Evolutionary conservation across 768 basidiomycete species (phyloP).

Genomic region (Boletus eberwhitei): DNA sequence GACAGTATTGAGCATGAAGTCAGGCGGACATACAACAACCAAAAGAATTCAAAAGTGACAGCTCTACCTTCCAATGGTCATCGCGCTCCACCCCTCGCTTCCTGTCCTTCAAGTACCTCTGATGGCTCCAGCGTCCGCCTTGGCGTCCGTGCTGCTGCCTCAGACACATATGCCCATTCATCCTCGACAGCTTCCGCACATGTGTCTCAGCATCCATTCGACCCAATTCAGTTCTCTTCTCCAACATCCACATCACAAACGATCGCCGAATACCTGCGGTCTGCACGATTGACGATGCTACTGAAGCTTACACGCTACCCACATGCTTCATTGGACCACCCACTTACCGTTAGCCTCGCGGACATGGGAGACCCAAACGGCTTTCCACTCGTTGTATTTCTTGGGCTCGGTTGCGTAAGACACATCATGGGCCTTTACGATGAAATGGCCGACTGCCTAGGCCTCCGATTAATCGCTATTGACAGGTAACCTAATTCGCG

Average conservation of each 20-base stretch:
- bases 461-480: constrained; percentile 87
- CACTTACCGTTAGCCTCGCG: constrained; percentile 85
- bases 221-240: constrained; percentile 35
- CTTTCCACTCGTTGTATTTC: constrained; percentile 84
- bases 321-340: constrained; percentile 70
- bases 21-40: constrained; percentile 61
- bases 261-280: constrained; percentile 85
- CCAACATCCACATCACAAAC: constrained; percentile 63
- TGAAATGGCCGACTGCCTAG: constrained; percentile 88
- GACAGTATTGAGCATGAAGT: constrained; percentile 88
- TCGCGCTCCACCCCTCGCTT: constrained; percentile 29
- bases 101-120: constrained; percentile 47
- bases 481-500: constrained; percentile 61
- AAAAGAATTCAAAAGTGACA: constrained; percentile 34
- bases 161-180: constrained; percentile 54
- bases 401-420: constrained; percentile 91
- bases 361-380: constrained; percentile 87
- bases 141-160: constrained; percentile 29
- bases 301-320: constrained; percentile 76
- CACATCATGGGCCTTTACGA: constrained; percentile 95
- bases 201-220: constrained; percentile 26
- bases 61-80: constrained; percentile 43
- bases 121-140: constrained; percentile 48
- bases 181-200: constrained; percentile 35
- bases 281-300: constrained; percentile 78